Evolutionary conservation across 2,329 filamentous ascomycete species (phyloP), one percentile per base, ranked within the genome.

Genomic region (Paraphoma sp.): DNA sequence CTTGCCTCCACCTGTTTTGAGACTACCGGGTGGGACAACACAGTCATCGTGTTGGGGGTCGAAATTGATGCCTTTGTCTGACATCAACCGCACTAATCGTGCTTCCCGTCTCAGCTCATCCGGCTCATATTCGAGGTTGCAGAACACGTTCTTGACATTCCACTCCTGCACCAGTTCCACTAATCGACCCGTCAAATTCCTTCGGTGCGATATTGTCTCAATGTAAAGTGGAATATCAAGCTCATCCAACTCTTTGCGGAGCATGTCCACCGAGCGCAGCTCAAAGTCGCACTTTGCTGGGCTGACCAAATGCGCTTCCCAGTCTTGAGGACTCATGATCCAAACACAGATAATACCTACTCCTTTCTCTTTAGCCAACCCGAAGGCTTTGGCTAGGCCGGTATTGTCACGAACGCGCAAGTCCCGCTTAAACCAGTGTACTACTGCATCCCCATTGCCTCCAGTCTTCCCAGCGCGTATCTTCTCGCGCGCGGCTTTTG

Each of bases 381-480:
- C 78, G 53, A 85, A 87, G 0, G 93, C 93, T 58, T 87, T 76
- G 33, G 84, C 83, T 23, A 97, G 76, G 0, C 86, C 86, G 8
- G 85, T 89, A 72, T 96, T 97, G 73, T 97, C 93, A 0, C 78
- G 75, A 1, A 84, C 82, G 2, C 93, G 84, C 48, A 96, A 77
- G 73, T 97, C 93, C 69, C 86, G 87, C 77, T 95, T 96, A 81
- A 94, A 97, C 93, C 93, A 97, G 76, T 96, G 91, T 0, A 96
- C 85, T 0, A 96, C 89, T 0, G 88, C 86, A 28, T 85, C 79
- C 30, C 85, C 84, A 0, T 83, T 78, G 1, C 78, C 59, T 44
- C 46, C 48, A 31, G 43, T 17, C 30, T 59, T 60, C 6, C 56
- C 58, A 0, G 56, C 53, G 14, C 45, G 54, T 11, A 90, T 82